Conservation (phyloP, 345 rosid genomes). For the Arabidopsis arenosa region DNA sequence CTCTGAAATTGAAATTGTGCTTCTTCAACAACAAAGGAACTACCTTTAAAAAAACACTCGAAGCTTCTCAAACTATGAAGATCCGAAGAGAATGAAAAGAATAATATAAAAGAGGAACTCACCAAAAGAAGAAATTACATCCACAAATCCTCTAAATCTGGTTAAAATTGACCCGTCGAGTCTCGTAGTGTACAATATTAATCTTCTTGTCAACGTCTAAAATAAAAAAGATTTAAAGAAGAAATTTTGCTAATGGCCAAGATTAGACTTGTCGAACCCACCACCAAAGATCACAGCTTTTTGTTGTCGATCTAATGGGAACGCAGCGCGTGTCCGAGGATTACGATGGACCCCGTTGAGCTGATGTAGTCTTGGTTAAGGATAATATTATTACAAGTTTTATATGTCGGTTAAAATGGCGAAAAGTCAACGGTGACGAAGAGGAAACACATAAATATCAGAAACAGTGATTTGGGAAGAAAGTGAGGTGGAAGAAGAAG, state of each 20-base stretch:
- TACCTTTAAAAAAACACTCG: constrained; percentile 27
- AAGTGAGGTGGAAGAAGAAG: constrained; percentile 33
- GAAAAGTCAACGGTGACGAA: constrained; percentile 32
- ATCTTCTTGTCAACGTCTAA: constrained; percentile 37
- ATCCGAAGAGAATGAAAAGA: constrained; percentile 16
- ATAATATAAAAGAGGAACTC: neutral
- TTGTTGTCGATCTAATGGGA: constrained; percentile 11
- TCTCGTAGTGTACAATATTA: constrained; percentile 36
- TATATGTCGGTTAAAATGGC: neutral
- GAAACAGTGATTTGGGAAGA: constrained; percentile 30
- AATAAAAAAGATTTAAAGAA: neutral
- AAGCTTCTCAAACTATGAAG: constrained; percentile 32
- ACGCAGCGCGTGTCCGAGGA: constrained; percentile 44
- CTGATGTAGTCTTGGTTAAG: neutral
- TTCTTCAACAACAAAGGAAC: constrained; percentile 21
- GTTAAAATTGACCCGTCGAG: constrained; percentile 26
- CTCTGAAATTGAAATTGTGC: constrained; percentile 9
- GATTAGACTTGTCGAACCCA: constrained; percentile 37
- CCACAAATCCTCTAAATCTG: constrained; percentile 31
- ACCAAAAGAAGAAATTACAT: constrained; percentile 26
- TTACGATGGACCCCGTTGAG: constrained; percentile 35
- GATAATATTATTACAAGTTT: neutral
- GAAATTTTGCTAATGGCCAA: constrained; percentile 26
- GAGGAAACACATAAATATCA: constrained; percentile 26
- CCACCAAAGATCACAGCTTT: constrained; percentile 37